Base-by-base conservation (phyloP, 331 rosid genomes). In the Saraca asoca region DNA sequence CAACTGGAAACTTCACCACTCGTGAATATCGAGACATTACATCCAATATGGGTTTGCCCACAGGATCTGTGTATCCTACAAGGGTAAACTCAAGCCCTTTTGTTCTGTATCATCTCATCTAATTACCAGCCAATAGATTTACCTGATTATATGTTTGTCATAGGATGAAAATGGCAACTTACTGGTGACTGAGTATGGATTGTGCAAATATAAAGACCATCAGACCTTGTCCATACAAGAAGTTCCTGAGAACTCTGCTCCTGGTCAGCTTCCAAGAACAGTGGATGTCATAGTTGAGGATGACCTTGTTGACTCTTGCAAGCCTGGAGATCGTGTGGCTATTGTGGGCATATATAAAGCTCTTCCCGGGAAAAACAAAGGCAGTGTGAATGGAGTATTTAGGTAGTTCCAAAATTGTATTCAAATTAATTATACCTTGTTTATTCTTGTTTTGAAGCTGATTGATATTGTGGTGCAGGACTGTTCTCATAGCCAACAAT, bases 251-350 rank as follows among this genome's bases (percentile, higher is more conserved):
- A 94, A 90, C 72, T 83, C 99, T 52, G 97, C 99, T 5, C 99
- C 99, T 64, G 99, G 99, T 79, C 99, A 90, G 87, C 99, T 94
- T 65, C 97, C 97, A 55, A 75, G 99, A 72, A 90, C 99, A 2
- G 95, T 94, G 80, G 99, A 94, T 85, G 58, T 88, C 58, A 67
- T 94, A 33, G 89, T 76, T 46, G 99, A 94, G 86, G 99, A 94
- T 67, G 99, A 94, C 77, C 80, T 94, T 38, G 97, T 90, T 81
- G 99, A 90, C 79, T 71, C 88, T 60, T 94, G 99, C 85, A 94
- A 94, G 83, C 99, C 99, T 2, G 99, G 99, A 81, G 99, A 94
- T 33, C 97, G 99, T 33, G 97, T 94, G 64, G 83, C 95, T 15
- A 70, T 94, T 78, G 96, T 94, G 45, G 99, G 99, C 64, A 64